Evolutionary conservation across 2,329 filamentous ascomycete genomes (phyloP), one percentile per base, ranked within the genome.

Genomic region (Cercospora sesami): DNA sequence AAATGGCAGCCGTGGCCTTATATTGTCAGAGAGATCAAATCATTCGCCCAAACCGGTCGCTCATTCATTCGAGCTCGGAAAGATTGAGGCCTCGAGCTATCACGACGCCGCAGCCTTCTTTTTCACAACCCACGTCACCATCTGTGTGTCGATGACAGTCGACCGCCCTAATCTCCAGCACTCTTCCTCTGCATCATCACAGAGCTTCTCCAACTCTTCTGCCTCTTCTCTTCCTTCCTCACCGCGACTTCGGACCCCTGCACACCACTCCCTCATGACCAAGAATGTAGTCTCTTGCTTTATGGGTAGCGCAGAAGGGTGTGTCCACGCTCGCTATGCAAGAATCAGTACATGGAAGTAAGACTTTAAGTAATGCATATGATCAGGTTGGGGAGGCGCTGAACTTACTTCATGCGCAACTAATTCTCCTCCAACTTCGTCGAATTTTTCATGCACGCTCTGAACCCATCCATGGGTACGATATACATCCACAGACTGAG

Each of bases 241-340:
- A 7, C 62, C 71, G n/a, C 60, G 66, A 4, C 31, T 51, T 33
- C 68, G 65, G 62, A 71, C 12, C 31, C 65, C 67, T 48, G 66
- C 65, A 59, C 60, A 55, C 45, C 64, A 71, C 60, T 73, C 71
- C 10, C 67, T 60, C 23, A 65, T 57, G n/a, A 60, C 68, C 21
- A 72, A 31, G 16, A 71, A 71, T n/a, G 63, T 69, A 14, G 63
- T 66, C 18, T 73, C 71, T 63, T 73, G 69, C 65, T 70, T 69
- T 8, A 72, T 30, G 5, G 65, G 51, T 4, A 68, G 31, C 36
- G 57, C 63, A 23, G 66, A 60, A 21, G 64, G 65, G 5, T 45
- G 26, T n/a, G 70, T 70, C 66, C 68, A 67, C 14, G 39, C 31
- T 18, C 55, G 66, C 28, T 73, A 7, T 1, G 16, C 6, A 16